Evolutionary conservation across 176 grass and related monocot genomes (phyloP).

Genomic region (Aegilops speltoides): DNA sequence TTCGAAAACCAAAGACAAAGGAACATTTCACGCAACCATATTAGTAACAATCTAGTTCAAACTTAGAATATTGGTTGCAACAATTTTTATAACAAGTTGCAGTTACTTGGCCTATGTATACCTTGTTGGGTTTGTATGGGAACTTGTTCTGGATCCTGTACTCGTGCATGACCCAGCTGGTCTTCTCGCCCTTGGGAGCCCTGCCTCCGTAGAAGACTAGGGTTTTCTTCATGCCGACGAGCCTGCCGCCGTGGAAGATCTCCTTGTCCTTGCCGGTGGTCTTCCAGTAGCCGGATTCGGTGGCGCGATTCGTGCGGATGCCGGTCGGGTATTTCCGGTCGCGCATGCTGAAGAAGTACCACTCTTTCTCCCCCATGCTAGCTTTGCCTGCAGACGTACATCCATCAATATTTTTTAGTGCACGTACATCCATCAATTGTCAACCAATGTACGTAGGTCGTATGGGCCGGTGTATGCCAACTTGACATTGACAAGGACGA

Average conservation of each 20-base stretch:
- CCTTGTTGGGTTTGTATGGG: conserved; percentile 74
- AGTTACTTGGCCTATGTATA: neutral
- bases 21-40: neutral
- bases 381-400: conserved; percentile 52
- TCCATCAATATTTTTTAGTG: neutral
- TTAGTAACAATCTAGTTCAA: neutral
- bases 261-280: conserved; percentile 87
- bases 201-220: conserved; percentile 78
- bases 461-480: neutral
- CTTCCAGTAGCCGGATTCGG: conserved; percentile 84
- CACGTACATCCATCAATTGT: neutral
- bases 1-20: neutral
- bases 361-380: conserved; percentile 87
- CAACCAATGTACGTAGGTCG: neutral
- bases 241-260: conserved; percentile 64
- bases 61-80: neutral
- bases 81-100: neutral
- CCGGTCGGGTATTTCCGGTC: conserved; percentile 81
- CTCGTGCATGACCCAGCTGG: conserved; percentile 93
- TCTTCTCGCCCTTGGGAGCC: conserved; percentile 79
- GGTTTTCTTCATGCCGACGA: conserved; percentile 86
- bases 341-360: conserved; percentile 90
- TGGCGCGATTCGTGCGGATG: conserved; percentile 72
- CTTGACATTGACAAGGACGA: neutral
- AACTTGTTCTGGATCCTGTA: conserved; percentile 79